Conservation (phyloP, 805 yeast genomes). For the Nakazawaea ernobii region DNA sequence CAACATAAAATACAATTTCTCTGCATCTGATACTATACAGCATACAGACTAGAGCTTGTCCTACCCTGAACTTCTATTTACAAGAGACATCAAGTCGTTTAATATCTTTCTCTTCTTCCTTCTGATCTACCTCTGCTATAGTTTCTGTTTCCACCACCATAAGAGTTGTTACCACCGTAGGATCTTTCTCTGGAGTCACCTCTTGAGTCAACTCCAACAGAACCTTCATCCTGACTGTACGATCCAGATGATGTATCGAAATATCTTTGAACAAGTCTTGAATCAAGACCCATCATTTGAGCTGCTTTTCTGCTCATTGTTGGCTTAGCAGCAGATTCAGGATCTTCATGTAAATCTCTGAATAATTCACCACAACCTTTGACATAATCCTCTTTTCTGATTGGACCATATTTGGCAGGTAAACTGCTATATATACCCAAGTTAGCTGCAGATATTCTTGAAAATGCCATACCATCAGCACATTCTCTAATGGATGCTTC, state of each 20-base stretch:
- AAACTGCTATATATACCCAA: constrained; percentile 12
- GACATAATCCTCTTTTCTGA: constrained; percentile 6
- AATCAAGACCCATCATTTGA: constrained; percentile 22
- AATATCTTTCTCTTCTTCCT: constrained; percentile 3
- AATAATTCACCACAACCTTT: constrained; percentile 12
- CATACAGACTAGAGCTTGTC: too few species aligned
- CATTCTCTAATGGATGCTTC: constrained; percentile 23
- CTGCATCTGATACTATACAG: too few species aligned
- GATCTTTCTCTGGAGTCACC: constrained; percentile 13
- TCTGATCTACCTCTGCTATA: not conserved
- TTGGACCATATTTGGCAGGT: constrained; percentile 11
- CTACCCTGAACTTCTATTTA: too few species aligned
- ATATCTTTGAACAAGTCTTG: constrained; percentile 19
- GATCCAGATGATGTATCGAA: constrained; percentile 21
- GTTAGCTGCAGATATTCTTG: constrained; percentile 26
- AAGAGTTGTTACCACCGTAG: constrained; percentile 1
- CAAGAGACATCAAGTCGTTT: not conserved
- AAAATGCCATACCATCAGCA: constrained; percentile 25
- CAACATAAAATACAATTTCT: too few species aligned
- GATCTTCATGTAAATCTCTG: constrained; percentile 11
- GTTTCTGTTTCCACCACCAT: not conserved
- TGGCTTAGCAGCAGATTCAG: constrained; percentile 12
- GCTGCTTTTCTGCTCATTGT: constrained; percentile 17
- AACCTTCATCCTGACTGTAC: constrained; percentile 8
- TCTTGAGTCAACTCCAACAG: constrained; percentile 15